phyloP scores from a whole-genome alignment of 225 moss, liverwort and hornwort species.

The Straminergon stramineum region DNA sequence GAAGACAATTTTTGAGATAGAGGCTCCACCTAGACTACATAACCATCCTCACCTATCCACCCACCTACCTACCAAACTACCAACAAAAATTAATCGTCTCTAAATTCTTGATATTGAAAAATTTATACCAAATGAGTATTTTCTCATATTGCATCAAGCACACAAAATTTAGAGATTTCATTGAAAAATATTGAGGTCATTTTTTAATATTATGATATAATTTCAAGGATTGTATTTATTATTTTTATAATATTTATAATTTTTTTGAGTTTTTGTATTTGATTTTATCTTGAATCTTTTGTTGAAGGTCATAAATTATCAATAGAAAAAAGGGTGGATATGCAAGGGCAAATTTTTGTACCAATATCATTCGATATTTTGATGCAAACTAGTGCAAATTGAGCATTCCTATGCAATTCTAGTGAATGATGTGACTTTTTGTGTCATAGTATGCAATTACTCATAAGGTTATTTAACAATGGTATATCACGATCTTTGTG shows the following conservation, averaged over 20 bases:
- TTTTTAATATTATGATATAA: too few relatives aligned
- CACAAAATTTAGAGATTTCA: too few relatives aligned
- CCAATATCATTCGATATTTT: too few relatives aligned
- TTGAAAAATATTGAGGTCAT: too few relatives aligned
- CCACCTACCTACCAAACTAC: too few relatives aligned
- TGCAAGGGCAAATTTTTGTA: background rate
- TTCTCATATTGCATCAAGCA: accelerated
- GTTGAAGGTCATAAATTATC: background rate
- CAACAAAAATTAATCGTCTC: background rate
- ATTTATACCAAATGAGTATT: background rate
- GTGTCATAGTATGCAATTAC: too few relatives aligned
- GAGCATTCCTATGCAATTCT: background rate
- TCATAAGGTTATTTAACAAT: too few relatives aligned
- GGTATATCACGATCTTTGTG: too few relatives aligned
- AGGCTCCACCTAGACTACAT: background rate
- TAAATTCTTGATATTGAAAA: background rate
- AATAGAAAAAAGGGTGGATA: background rate
- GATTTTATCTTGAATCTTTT: background rate
- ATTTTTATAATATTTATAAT: too few relatives aligned
- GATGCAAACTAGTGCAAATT: background rate
- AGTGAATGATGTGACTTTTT: background rate
- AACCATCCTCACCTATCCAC: too few relatives aligned
- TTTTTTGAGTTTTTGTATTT: too few relatives aligned
- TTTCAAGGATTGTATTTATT: too few relatives aligned
- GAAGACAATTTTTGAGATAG: background rate